Conservation (phyloP, 768 basidiomycete species). For the Hirschioporus abietinus region DNA sequence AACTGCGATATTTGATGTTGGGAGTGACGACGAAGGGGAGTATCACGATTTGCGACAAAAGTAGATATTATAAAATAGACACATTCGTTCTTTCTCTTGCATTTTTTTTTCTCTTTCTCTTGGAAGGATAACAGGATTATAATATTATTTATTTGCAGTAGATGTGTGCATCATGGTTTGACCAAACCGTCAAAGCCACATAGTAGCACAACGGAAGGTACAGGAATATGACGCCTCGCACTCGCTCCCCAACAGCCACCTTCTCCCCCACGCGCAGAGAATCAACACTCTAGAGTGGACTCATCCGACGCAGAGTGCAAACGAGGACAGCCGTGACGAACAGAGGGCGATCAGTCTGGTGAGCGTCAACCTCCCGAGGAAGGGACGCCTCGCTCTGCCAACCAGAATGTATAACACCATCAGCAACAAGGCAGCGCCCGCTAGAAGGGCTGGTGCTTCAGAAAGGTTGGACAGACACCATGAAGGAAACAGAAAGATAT, state of each 20-base stretch:
- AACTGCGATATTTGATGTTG: constrained; percentile 37
- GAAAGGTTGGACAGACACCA: constrained; percentile 63
- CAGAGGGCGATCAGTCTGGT: constrained; percentile 38
- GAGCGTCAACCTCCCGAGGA: constrained; percentile 34
- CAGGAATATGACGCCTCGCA: constrained; percentile 76
- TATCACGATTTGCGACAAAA: constrained; percentile 17
- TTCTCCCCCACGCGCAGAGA: constrained; percentile 35
- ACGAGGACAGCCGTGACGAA: constrained; percentile 30
- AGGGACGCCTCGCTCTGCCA: constrained; percentile 68
- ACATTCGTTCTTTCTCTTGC: not conserved
- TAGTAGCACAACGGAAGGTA: constrained; percentile 73
- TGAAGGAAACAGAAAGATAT: constrained; percentile 24
- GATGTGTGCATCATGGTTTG: constrained; percentile 78
- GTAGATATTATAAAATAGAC: not conserved
- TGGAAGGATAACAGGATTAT: not conserved
- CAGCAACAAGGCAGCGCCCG: constrained; percentile 48
- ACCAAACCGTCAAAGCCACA: constrained; percentile 78
- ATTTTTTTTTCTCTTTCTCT: not conserved
- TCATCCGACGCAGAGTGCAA: constrained; percentile 29
- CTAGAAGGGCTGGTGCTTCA: constrained; percentile 53
- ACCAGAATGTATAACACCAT: constrained; percentile 65
- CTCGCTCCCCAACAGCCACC: constrained; percentile 32
- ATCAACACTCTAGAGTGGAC: constrained; percentile 53
- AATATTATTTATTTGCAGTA: constrained; percentile 1
- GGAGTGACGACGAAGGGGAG: constrained; percentile 41